Evolutionary conservation across 768 basidiomycete genomes (phyloP), one percentile per base, ranked within the genome.

Genomic region (Macrolepiota dolichaula): DNA sequence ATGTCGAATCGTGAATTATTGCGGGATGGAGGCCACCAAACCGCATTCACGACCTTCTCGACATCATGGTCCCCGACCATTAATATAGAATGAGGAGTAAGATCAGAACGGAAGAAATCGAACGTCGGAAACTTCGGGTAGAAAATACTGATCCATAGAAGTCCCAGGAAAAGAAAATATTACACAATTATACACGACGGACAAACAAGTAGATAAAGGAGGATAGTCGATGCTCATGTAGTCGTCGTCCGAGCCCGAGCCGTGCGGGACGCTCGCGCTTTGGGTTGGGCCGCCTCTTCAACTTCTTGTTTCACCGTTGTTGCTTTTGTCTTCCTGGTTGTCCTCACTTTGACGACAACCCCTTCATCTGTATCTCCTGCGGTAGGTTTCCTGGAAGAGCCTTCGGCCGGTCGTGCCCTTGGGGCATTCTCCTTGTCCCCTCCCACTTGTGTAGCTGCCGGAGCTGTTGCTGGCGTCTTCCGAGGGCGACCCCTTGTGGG

Each of bases 401-500:
- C 71, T 27, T 42, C 55, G 2, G 29, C 13, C 25, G 57, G 11
- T 22, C 27, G 25, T 24, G 10, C 55, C 44, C 61, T 50, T 1
- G 74, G 71, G 0, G 76, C 67, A 55, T 80, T 80, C 67, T 80
- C 79, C 62, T 81, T 80, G 56, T 80, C 73, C 4, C 69, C 70
- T 7, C 62, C 69, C 6, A 68, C 65, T 37, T 70, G 66, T 37
- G 63, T 65, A 2, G 71, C 72, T 25, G 74, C 70, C 35, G 76
- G 74, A 17, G 72, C 74, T 25, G 74, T 73, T 10, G 72, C 71
- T n/a, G 75, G 75, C 0, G 72, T 74, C 68, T 72, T 78, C 55
- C 68, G 57, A 36, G 64, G 44, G 38, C 63, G 44, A 24, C 59
- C 35, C 24, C 55, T 56, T 15, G 55, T 51, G 25, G 44, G 37